A percentile compares a stretch with the other conserved stretches of the same genome.
Conservation (phyloP, 768 basidiomycete species). For the Leccinum longicurvipes region DNA sequence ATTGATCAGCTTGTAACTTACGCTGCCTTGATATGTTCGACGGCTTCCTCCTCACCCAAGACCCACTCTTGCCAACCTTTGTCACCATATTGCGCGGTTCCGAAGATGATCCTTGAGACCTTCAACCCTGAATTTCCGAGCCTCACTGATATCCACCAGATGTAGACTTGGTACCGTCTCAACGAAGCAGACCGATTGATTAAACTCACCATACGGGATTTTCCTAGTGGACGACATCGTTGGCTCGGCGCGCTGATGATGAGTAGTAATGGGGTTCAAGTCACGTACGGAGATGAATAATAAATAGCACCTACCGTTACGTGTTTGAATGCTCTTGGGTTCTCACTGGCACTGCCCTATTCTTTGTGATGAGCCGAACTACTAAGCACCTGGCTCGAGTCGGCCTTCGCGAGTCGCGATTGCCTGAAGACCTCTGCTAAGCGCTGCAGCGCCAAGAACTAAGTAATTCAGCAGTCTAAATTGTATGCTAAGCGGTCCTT, state of each 20-base stretch:
- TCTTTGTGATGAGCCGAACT: no score
- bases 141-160: slow-evolving; percentile 27
- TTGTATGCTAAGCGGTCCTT: no score
- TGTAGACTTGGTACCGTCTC: neutral
- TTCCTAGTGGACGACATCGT: slow-evolving; percentile 24
- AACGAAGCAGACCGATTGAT: neutral
- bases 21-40: slow-evolving; percentile 48
- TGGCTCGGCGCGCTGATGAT: neutral
- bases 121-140: slow-evolving; percentile 48
- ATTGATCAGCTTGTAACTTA: slow-evolving; percentile 20
- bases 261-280: no score
- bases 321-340: no score
- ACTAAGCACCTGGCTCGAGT: no score
- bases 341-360: no score
- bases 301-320: no score
- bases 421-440: no score
- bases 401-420: no score
- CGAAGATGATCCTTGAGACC: slow-evolving; percentile 50
- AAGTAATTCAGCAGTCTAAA: no score
- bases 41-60: slow-evolving; percentile 41
- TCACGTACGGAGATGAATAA: no score
- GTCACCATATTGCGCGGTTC: slow-evolving; percentile 44
- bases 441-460: no score
- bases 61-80: slow-evolving; percentile 56
- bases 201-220: slow-evolving; percentile 32